These are phyloP conservation scores for Metschnikowia cubensis DNA, from an alignment of 805 yeast species.

Conservation along the genomic window DNA sequence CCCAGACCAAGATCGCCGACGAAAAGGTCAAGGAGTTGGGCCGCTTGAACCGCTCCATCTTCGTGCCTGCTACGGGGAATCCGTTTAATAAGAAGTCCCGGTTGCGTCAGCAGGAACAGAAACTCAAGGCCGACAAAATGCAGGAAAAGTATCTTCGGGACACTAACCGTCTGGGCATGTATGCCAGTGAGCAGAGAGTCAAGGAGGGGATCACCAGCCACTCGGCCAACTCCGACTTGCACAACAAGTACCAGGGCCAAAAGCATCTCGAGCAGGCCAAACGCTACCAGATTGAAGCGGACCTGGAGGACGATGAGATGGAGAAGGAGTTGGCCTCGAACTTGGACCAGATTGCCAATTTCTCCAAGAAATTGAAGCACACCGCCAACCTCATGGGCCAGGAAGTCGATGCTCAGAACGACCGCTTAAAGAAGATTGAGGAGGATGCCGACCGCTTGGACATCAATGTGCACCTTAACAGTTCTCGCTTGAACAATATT, in stretches of 20 bases:
- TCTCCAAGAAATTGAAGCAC: slow-evolving; percentile 65
- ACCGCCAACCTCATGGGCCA: slow-evolving; percentile 69
- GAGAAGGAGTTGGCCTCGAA: slow-evolving; percentile 84
- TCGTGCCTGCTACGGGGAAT: slow-evolving; percentile 73
- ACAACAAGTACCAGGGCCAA: slow-evolving; percentile 50
- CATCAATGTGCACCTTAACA: slow-evolving; percentile 75
- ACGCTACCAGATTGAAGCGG: slow-evolving; percentile 80
- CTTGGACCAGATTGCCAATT: slow-evolving; percentile 68
- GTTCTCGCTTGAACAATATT: slow-evolving; percentile 59
- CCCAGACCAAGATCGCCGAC: slow-evolving; percentile 78
- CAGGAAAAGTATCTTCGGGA: slow-evolving; percentile 62
- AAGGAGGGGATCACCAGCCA: slow-evolving; percentile 52
- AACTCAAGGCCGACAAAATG: slow-evolving; percentile 56
- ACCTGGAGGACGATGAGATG: slow-evolving; percentile 88
- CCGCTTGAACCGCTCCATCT: slow-evolving; percentile 73
- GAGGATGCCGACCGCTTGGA: slow-evolving; percentile 83
- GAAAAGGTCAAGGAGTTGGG: slow-evolving; percentile 76
- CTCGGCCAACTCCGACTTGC: slow-evolving; percentile 34
- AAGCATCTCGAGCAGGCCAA: slow-evolving; percentile 54
- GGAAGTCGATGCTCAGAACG: slow-evolving; percentile 78
- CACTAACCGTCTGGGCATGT: slow-evolving; percentile 53
- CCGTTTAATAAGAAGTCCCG: slow-evolving; percentile 86
- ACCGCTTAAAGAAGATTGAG: slow-evolving; percentile 68
- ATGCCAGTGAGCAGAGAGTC: slow-evolving; percentile 65
- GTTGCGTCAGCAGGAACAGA: slow-evolving; percentile 67